phyloP scores from a whole-genome alignment of 306 rosid species.

The Cucurbita pepo region DNA sequence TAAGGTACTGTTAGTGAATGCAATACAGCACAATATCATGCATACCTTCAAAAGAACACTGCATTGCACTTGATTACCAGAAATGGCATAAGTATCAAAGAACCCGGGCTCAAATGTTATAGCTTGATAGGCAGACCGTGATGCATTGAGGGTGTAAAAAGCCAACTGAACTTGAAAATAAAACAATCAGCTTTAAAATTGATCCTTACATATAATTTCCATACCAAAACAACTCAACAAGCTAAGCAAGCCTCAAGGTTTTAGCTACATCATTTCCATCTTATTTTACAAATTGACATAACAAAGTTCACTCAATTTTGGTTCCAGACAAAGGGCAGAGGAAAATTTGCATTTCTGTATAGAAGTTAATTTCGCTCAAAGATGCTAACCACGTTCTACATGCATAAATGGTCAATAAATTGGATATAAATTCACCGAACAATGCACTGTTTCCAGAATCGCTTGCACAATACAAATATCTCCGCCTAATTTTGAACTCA shows the following conservation, averaged over 20 bases:
- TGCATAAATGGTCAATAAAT: neutral
- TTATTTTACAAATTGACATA: neutral
- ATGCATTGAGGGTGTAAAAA: constrained; percentile 58
- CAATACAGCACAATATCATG: neutral
- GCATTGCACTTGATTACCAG: constrained; percentile 47
- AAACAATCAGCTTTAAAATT: neutral
- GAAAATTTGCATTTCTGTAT: neutral
- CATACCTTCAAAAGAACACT: constrained; percentile 77
- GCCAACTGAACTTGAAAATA: constrained; percentile 31
- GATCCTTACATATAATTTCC: neutral
- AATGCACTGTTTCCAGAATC: neutral
- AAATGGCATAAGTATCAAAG: constrained; percentile 47
- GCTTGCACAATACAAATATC: neutral
- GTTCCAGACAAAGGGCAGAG: neutral
- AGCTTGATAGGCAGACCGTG: constrained; percentile 66
- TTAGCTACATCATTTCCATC: neutral
- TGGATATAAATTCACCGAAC: neutral
- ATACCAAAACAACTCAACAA: neutral
- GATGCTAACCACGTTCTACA: neutral
- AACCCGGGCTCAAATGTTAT: constrained; percentile 57
- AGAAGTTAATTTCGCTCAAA: neutral
- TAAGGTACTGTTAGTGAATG: neutral
- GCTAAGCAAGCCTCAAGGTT: neutral
- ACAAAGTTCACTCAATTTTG: neutral
- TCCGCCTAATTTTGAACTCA: neutral